These are phyloP conservation scores for Claviceps citrina DNA, from an alignment of 2,329 filamentous ascomycete species.

Conservation along the genomic window DNA sequence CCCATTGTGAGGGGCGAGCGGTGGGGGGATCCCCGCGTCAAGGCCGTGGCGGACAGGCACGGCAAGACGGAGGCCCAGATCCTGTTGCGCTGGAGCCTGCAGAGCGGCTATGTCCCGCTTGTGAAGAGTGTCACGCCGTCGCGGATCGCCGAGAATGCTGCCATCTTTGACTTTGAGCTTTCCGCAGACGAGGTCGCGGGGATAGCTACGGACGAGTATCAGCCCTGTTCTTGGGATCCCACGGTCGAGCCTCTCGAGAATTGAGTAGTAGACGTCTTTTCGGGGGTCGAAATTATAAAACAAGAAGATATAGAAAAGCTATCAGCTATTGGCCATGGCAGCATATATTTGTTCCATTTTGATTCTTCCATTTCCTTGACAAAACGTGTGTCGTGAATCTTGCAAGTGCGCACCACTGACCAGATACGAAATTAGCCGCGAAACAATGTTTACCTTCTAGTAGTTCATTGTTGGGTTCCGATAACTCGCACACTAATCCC, in stretches of 20 bases:
- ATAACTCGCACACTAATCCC: too few relatives aligned
- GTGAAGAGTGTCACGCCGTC: conserved; percentile 58
- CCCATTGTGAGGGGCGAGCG: conserved; percentile 53
- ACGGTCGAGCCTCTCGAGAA: conserved; percentile 31
- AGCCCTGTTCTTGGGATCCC: conserved; percentile 42
- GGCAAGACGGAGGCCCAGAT: conserved; percentile 61
- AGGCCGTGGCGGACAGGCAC: conserved; percentile 54
- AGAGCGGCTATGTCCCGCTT: conserved; percentile 59
- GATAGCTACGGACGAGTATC: conserved; percentile 35
- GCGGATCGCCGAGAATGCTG: conserved; percentile 49
- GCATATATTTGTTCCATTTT: too few relatives aligned
- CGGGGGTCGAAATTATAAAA: too few relatives aligned
- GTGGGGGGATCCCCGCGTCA: conserved; percentile 50
- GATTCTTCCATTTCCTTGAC: too few relatives aligned
- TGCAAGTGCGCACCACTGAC: too few relatives aligned
- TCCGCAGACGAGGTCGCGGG: conserved; percentile 35
- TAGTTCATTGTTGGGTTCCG: too few relatives aligned
- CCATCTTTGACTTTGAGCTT: conserved; percentile 40
- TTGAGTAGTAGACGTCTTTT: too few relatives aligned
- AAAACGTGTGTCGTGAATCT: too few relatives aligned
- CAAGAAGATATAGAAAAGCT: too few relatives aligned
- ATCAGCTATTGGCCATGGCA: too few relatives aligned
- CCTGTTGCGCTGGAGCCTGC: conserved; percentile 65
- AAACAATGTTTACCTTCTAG: too few relatives aligned
- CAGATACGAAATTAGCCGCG: too few relatives aligned